These are phyloP conservation scores for Noccaea bulbosa DNA, from an alignment of 345 rosid genomes.

Conservation along the genomic window DNA sequence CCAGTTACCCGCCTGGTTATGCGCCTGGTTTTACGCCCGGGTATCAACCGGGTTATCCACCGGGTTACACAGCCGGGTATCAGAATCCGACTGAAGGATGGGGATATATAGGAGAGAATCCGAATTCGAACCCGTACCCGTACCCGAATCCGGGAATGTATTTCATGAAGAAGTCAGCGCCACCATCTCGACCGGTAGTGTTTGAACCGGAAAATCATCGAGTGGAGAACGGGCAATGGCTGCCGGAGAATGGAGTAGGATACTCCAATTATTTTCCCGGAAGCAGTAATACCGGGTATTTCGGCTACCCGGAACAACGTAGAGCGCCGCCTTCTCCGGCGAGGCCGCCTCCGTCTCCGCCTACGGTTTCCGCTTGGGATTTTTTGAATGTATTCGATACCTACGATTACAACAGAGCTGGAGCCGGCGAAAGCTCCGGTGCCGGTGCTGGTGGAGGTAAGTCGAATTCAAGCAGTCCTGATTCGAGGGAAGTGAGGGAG, in stretches of 20 bases:
- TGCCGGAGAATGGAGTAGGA: conserved; percentile 45
- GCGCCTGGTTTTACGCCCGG: conserved; percentile 41
- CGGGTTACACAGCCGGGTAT: conserved; percentile 41
- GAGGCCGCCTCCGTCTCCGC: conserved; percentile 76
- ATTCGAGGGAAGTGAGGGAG: conserved; percentile 88
- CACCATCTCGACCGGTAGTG: conserved; percentile 67
- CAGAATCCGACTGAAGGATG: conserved; percentile 47
- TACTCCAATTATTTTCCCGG: conserved; percentile 44
- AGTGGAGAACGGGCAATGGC: conserved; percentile 39
- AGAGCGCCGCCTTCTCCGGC: conserved; percentile 51
- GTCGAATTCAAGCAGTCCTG: conserved; percentile 76
- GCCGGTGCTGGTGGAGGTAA: conserved; percentile 47
- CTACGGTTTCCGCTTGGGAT: conserved; percentile 76
- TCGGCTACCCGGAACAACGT: conserved; percentile 54
- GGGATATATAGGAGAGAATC: conserved; percentile 44
- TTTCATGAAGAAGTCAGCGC: conserved; percentile 75
- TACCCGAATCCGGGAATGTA: conserved; percentile 47
- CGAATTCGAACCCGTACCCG: conserved; percentile 34
- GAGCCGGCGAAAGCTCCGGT: conserved; percentile 19
- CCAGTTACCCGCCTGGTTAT: conserved; percentile 43
- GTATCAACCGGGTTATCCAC: conserved; percentile 42
- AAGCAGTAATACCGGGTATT: conserved; percentile 54
- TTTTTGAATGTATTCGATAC: conserved; percentile 72
- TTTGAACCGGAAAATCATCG: conserved; percentile 61
- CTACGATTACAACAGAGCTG: conserved; percentile 47